Evolutionary conservation across 148 eudicot genomes (phyloP), one percentile per base, ranked within the genome.

Genomic region (Chenopodium berlandieri): DNA sequence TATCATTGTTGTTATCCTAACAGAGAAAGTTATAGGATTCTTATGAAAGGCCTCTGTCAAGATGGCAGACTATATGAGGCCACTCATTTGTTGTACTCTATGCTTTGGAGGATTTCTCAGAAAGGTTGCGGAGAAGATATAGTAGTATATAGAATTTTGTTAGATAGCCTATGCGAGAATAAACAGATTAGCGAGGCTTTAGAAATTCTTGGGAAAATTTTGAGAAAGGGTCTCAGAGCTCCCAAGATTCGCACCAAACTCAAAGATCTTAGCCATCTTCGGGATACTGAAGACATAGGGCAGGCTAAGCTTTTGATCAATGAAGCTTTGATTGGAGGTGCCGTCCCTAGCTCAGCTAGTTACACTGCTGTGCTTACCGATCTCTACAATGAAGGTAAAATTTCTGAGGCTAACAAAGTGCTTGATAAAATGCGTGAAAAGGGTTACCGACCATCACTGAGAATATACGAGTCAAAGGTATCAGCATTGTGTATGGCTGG

Each of bases 71-170:
- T 96, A 75, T 81, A 90, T 71, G 98, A 94, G 69, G 98, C 98
- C 30, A 92, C 87, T 65, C 93, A 96, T 87, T 85, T 96, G 85
- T 79, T 94, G 82, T 91, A 94, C 84, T 89, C 94, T 68, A 94
- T 94, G 98, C 87, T 94, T 60, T 94, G 98, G 99, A 88, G 92
- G 84, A 88, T 91, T 80, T 94, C 98, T 75, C 91, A 87, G 65
- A 96, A 94, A 85, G 99, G 98, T 58, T 89, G 94, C 71, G 99
- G 95, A 73, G 97, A 81, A 60, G 98, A 94, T 87, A 86, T 92
- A n/a, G 88, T 87, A 17, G 85, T 96, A 60, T 96, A 94, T 79
- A 86, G 92, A 82, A 94, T 83, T 40, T 88, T 96, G 7, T 86
- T 96, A 75, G 89, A 92, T 86, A 79, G 89, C 80, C 84, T 96